A percentile compares a stretch with the other conserved stretches of the same genome.
phyloP scores from a whole-genome alignment of 176 grass and related monocot species.

The Phragmites australis region DNA sequence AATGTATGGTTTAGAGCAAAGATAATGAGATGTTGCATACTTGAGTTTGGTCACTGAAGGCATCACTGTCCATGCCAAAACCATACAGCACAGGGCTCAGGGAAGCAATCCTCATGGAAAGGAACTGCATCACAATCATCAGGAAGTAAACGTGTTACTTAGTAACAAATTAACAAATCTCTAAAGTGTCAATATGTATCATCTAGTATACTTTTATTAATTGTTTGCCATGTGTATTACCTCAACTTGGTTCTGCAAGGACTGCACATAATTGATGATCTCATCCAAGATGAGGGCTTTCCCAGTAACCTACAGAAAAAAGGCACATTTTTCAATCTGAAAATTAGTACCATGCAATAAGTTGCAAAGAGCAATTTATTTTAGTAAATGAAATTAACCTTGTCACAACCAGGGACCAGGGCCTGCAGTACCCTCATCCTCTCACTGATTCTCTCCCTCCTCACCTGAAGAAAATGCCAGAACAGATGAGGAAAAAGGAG shows the following conservation, averaged over 20 bases:
- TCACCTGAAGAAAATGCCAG: conserved; percentile 65
- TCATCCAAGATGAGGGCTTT: conserved; percentile 87
- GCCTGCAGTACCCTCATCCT: conserved; percentile 95
- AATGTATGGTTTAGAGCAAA: not conserved
- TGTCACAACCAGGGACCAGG: conserved; percentile 93
- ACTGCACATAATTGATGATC: conserved; percentile 94
- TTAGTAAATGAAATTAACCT: conserved; percentile 46
- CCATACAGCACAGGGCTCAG: conserved; percentile 64
- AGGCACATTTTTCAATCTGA: not conserved
- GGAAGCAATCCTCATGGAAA: conserved; percentile 94
- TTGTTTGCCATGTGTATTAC: conserved; percentile 26
- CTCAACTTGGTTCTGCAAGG: conserved; percentile 97
- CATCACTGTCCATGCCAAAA: conserved; percentile 55
- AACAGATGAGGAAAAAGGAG: conserved; percentile 30
- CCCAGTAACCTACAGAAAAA: conserved; percentile 63
- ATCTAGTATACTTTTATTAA: not conserved
- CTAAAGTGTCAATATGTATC: not conserved
- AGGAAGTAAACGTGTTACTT: conserved; percentile 6
- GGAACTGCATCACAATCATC: conserved; percentile 67
- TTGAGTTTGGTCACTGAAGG: conserved; percentile 51
- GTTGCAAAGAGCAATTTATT: not conserved
- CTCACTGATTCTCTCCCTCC: conserved; percentile 93
- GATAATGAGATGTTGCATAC: conserved; percentile 31
- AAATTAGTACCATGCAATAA: conserved; percentile 24
- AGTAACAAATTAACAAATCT: not conserved